Evolutionary conservation across 805 yeast genomes (phyloP), one percentile per base, ranked within the genome.

Genomic region (Diddensiella santjacobensis): DNA sequence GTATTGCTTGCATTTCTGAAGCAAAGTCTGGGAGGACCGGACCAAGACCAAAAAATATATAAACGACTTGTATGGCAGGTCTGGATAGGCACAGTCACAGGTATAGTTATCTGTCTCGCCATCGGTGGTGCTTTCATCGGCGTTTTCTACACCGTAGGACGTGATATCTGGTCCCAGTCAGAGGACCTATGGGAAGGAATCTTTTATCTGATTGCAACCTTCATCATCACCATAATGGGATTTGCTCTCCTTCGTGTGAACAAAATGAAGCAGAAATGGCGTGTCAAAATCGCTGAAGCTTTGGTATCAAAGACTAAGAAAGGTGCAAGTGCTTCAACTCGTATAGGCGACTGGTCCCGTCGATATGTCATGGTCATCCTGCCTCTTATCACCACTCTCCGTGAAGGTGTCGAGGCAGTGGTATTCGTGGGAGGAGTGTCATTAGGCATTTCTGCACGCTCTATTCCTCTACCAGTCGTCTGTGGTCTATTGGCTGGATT

Each of bases 121-220:
- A 72, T 90, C 54, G 98, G 98, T 67, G 83, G 85, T 69, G 95
- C 87, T 48, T 89, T 90, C 70, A 89, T 90, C 64, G 97, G 95
- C 67, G 88, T 87, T 19, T 90, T 87, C 72, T 90, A 91, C 66
- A 70, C 84, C 35, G 72, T 84, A 44, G 81, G 83, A 54, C 77
- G 77, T 46, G 93, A 91, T 76, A 77, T 89, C 56, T 90, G 96
- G 84, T 74, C 89, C 42, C 64, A 67, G n/a, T 80, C 95, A n/a
- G 98, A 90, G 67, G 97, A 90, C 66, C 67, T 90, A 50, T 90
- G 97, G 97, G 98, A 90, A 75, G 97, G 96, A 72, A 74, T 87
- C 48, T 88, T 90, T 66, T 87, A 93, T 70, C 71, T 90, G 57
- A 80, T 90, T 66, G 98, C 97, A 2, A 78, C 95, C 0, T 71